Percentiles rank a stretch among this genome's conserved stretches.
These are phyloP conservation scores for Xerocomus brunneocitrinus DNA, from an alignment of 768 basidiomycete genomes.

Conservation along the genomic window DNA sequence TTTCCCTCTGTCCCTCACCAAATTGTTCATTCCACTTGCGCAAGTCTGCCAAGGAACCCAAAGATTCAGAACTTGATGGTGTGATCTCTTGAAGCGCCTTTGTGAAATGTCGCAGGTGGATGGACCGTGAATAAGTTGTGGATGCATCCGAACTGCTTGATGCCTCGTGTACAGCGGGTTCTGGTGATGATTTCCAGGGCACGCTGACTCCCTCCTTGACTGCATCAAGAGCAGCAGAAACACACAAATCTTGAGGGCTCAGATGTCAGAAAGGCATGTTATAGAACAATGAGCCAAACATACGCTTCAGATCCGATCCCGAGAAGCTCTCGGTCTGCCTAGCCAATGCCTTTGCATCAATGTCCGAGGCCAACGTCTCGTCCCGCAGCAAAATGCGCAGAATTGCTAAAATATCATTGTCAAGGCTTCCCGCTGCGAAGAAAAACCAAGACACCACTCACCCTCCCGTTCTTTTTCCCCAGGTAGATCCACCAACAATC, in stretches of 20 bases:
- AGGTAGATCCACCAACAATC: slow-evolving; percentile 85
- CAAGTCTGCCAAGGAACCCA: slow-evolving; percentile 70
- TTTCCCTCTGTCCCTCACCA: slow-evolving; percentile 75
- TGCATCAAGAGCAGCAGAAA: slow-evolving; percentile 86
- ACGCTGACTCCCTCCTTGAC: slow-evolving; percentile 81
- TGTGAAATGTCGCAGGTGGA: slow-evolving; percentile 64
- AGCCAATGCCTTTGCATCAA: slow-evolving; percentile 58
- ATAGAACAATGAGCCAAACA: slow-evolving; percentile 25
- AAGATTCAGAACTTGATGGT: slow-evolving; percentile 79
- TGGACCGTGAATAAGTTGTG: slow-evolving; percentile 32
- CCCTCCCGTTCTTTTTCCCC: slow-evolving; percentile 83
- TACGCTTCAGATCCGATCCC: slow-evolving; percentile 92
- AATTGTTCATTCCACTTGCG: slow-evolving; percentile 93
- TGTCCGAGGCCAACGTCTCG: slow-evolving; percentile 62
- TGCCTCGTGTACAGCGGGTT: not conserved
- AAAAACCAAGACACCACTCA: slow-evolving; percentile 29
- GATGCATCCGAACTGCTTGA: slow-evolving; percentile 2
- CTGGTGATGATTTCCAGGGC: slow-evolving; percentile 55
- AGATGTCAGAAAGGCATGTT: slow-evolving; percentile 4
- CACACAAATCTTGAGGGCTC: slow-evolving; percentile 69
- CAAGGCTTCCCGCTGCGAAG: slow-evolving; percentile 1
- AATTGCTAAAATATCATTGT: slow-evolving; percentile 53
- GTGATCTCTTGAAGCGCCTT: slow-evolving; percentile 88
- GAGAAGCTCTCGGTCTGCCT: slow-evolving; percentile 82
- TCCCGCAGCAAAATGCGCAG: slow-evolving; percentile 83